Evolutionary conservation across 106 monocot species (phyloP).

Genomic region (Posidonia australis): DNA sequence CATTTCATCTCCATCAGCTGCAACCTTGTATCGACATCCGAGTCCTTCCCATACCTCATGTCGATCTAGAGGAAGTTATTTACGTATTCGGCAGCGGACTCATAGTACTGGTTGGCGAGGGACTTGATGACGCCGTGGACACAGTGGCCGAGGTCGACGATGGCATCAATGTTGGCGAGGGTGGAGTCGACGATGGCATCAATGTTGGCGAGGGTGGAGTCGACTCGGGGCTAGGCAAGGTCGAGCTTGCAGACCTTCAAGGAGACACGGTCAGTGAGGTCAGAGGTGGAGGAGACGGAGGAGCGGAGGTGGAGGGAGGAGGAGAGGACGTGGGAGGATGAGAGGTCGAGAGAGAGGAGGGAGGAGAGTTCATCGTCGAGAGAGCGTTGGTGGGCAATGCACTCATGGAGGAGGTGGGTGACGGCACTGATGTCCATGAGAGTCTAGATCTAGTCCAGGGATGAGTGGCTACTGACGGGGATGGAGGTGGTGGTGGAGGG

Average conservation of each 20-base stretch:
- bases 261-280: slow-evolving; percentile 52
- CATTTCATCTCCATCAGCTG: slow-evolving; percentile 63
- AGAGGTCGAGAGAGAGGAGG: slow-evolving; percentile 6
- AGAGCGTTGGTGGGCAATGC: slow-evolving; percentile 85
- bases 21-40: slow-evolving; percentile 48
- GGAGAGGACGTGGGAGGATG: slow-evolving; percentile 6
- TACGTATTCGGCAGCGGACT: slow-evolving; percentile 45
- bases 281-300: slow-evolving; percentile 47
- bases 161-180: slow-evolving; percentile 43
- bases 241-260: slow-evolving; percentile 52
- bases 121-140: slow-evolving; percentile 51
- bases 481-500: slow-evolving; percentile 13
- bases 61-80: slow-evolving; percentile 72
- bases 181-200: slow-evolving; percentile 41
- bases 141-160: slow-evolving; percentile 46
- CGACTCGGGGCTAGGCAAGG: slow-evolving; percentile 48
- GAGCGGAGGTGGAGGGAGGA: slow-evolving; percentile 42
- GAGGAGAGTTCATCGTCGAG: background rate
- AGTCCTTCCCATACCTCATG: slow-evolving; percentile 25
- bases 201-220: slow-evolving; percentile 34
- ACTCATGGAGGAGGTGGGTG: slow-evolving; percentile 89
- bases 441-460: slow-evolving; percentile 45
- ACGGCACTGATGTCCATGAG: slow-evolving; percentile 80
- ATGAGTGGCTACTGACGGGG: slow-evolving; percentile 44
- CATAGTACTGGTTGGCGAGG: slow-evolving; percentile 46